These are phyloP conservation scores for Pestalotiopsis sp. DNA, from an alignment of 2,329 filamentous ascomycete genomes.

Conservation along the genomic window DNA sequence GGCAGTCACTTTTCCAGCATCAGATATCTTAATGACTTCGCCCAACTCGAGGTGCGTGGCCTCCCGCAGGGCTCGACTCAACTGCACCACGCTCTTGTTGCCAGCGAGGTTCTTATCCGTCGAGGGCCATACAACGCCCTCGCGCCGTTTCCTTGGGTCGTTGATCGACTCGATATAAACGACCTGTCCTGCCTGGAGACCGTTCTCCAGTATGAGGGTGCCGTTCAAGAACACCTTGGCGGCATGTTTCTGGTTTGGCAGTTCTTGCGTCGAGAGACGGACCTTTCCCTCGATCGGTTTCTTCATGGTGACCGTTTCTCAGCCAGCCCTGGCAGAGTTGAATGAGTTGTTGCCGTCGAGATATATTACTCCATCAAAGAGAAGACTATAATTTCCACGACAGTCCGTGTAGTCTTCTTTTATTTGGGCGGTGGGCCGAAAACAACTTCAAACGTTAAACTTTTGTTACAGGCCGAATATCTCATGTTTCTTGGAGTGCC, in stretches of 20 bases:
- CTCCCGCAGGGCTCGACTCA: conserved; percentile 74
- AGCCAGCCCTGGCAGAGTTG: not conserved
- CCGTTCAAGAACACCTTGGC: conserved; percentile 36
- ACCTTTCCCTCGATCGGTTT: conserved; percentile 26
- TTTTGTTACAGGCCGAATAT: not conserved
- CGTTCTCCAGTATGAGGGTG: conserved; percentile 29
- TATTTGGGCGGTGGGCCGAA: not conserved
- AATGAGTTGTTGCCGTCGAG: not conserved
- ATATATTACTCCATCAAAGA: not conserved
- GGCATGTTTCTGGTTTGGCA: conserved; percentile 34
- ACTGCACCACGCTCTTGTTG: conserved; percentile 65
- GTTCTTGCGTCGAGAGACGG: conserved; percentile 34
- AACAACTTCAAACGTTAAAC: not conserved
- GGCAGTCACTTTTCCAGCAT: conserved; percentile 52
- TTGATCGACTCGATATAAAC: conserved; percentile 42
- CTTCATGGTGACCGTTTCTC: conserved; percentile 9
- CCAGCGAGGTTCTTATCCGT: conserved; percentile 62
- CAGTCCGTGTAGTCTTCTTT: not conserved
- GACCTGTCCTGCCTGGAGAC: conserved; percentile 29
- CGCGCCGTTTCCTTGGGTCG: conserved; percentile 32
- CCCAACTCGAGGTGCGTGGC: conserved; percentile 73
- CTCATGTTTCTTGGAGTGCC: not conserved
- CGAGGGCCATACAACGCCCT: conserved; percentile 54
- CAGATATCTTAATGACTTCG: conserved; percentile 63
- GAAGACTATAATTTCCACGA: not conserved